A percentile compares a stretch with the other conserved stretches of the same genome.
Evolutionary conservation across 2,329 filamentous ascomycete genomes (phyloP).

Genomic region (Monosporascus cannonballus): DNA sequence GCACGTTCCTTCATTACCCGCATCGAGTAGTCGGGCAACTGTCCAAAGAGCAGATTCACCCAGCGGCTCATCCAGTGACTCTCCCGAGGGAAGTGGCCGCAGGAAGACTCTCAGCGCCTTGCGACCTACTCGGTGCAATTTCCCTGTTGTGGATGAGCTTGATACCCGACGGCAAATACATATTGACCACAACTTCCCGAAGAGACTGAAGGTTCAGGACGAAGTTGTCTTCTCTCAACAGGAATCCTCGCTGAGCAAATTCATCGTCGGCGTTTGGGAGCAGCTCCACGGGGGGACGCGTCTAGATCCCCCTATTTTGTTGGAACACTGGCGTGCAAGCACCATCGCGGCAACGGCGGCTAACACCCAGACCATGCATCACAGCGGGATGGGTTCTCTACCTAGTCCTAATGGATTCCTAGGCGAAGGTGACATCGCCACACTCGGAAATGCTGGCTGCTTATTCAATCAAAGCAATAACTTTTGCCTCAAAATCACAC

Average conservation of each 20-base stretch:
- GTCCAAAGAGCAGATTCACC: too few species aligned
- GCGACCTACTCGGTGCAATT: slow-evolving; percentile 10
- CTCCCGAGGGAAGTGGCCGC: neutral
- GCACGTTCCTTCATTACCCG: too few species aligned
- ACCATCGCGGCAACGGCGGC: too few species aligned
- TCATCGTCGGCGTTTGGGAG: slow-evolving; percentile 28
- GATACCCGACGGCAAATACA: slow-evolving; percentile 22
- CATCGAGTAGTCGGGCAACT: too few species aligned
- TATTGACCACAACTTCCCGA: slow-evolving; percentile 13
- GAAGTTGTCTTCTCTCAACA: slow-evolving; percentile 23
- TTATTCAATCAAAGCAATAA: slow-evolving; percentile 26
- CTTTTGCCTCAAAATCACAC: slow-evolving; percentile 27
- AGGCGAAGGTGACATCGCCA: neutral
- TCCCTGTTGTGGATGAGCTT: slow-evolving; percentile 11
- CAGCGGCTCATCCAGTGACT: neutral
- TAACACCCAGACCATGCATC: too few species aligned
- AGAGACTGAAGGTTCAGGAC: slow-evolving; percentile 15
- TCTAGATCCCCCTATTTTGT: slow-evolving; percentile 14
- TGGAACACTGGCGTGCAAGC: too few species aligned
- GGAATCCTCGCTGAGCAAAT: slow-evolving; percentile 23
- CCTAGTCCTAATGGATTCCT: too few species aligned
- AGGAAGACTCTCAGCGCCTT: slow-evolving; percentile 11
- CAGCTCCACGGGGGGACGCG: slow-evolving; percentile 25
- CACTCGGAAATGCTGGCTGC: slow-evolving; percentile 1
- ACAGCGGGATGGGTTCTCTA: too few species aligned